Conservation (phyloP, 2,329 filamentous ascomycete genomes). For the Microdochium nivale region DNA sequence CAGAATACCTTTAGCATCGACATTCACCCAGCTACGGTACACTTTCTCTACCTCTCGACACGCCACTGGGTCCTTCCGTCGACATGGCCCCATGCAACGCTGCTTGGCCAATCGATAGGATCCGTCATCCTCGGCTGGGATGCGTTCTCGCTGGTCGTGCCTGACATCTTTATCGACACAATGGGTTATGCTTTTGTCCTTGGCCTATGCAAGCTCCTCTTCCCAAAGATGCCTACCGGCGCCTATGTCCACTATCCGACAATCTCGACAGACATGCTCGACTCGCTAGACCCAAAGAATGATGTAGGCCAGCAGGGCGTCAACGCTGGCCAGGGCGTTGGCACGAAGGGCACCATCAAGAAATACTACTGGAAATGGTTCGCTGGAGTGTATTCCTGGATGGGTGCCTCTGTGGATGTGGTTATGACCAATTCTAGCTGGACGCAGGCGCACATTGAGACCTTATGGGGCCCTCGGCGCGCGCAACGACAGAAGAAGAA, state of each 20-base stretch:
- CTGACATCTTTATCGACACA: constrained; percentile 92
- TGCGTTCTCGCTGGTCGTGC: constrained; percentile 82
- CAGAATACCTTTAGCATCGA: constrained; percentile 87
- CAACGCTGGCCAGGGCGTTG: constrained; percentile 74
- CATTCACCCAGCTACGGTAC: constrained; percentile 72
- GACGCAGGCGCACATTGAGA: constrained; percentile 77
- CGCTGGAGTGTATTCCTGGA: constrained; percentile 70
- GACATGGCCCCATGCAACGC: constrained; percentile 86
- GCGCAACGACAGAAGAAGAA: constrained; percentile 31
- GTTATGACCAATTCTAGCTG: constrained; percentile 98
- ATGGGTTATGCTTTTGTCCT: constrained; percentile 96
- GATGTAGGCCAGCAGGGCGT: constrained; percentile 57
- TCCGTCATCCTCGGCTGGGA: constrained; percentile 85
- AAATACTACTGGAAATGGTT: constrained; percentile 81
- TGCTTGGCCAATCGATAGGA: constrained; percentile 87
- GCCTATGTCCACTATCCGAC: constrained; percentile 98
- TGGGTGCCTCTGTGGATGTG: constrained; percentile 77
- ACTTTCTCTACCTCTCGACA: constrained; percentile 86
- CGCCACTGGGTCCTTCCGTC: constrained; percentile 78
- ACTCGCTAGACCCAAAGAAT: constrained; percentile 61
- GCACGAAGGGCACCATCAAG: constrained; percentile 63
- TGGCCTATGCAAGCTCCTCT: constrained; percentile 73
- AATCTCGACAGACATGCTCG: constrained; percentile 96
- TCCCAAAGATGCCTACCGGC: constrained; percentile 70
- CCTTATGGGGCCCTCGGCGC: constrained; percentile 63